phyloP scores from a whole-genome alignment of 140 eudicot species.

The Ambrosia hybrid region DNA sequence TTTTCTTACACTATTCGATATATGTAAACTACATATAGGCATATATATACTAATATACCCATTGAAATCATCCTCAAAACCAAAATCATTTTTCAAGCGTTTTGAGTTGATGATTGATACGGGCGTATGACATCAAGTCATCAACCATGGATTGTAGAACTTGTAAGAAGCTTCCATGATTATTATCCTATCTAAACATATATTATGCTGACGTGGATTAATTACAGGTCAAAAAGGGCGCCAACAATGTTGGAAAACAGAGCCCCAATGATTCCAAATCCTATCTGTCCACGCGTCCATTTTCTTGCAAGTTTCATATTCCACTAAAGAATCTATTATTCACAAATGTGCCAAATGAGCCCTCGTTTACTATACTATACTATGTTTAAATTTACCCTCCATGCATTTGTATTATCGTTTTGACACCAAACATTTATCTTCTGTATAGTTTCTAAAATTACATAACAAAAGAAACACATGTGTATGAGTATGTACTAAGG shows the following conservation, averaged over 20 bases:
- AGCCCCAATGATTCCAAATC: conserved; percentile 16
- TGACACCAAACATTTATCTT: not conserved
- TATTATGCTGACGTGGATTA: conserved; percentile 12
- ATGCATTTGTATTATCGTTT: not conserved
- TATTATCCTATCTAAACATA: not conserved
- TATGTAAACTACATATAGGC: not conserved
- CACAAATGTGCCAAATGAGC: not conserved
- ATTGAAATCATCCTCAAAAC: not conserved
- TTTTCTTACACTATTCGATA: too few relatives aligned
- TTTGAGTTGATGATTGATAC: not conserved
- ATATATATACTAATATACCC: not conserved
- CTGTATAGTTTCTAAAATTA: not conserved
- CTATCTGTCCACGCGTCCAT: conserved; percentile 9
- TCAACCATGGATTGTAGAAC: not conserved
- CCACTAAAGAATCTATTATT: conserved; percentile 20
- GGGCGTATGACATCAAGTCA: not conserved
- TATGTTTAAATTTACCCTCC: not conserved
- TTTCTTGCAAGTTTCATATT: conserved; percentile 4
- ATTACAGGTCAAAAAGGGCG: conserved; percentile 23
- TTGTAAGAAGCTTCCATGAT: conserved; percentile 2
- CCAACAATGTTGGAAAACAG: conserved; percentile 11
- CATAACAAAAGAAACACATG: not conserved
- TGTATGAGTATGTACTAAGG: not conserved
- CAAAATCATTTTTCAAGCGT: not conserved
- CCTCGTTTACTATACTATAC: not conserved